These are phyloP conservation scores for Eutrema salsugineum DNA, from an alignment of 441 rosid genomes.

Conservation along the genomic window DNA sequence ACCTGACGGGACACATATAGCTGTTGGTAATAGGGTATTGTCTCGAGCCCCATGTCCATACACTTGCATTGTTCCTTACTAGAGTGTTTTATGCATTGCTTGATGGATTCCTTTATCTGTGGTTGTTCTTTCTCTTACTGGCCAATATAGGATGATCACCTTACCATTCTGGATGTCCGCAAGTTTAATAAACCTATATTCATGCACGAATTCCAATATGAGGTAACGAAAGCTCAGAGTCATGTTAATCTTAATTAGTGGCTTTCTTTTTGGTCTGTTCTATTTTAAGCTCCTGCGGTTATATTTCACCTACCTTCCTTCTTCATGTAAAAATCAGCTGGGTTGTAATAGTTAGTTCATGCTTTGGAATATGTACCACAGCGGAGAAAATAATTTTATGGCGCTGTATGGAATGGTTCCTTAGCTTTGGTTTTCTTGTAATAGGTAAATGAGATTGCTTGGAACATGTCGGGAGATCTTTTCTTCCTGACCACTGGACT, in stretches of 20 bases:
- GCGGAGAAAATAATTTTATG: background rate
- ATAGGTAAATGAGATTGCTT: constrained; percentile 97
- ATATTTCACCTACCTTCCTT: background rate
- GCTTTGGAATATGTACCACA: background rate
- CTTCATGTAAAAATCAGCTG: background rate
- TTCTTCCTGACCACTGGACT: constrained; percentile 94
- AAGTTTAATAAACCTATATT: constrained; percentile 84
- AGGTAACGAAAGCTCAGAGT: constrained; percentile 46
- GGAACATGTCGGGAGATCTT: constrained; percentile 93
- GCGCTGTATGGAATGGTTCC: background rate
- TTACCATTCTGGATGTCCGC: constrained; percentile 93
- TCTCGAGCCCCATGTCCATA: constrained; percentile 10
- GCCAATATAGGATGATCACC: constrained; percentile 75
- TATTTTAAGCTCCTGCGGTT: background rate
- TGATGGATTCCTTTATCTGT: constrained; percentile 6
- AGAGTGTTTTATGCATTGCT: constrained; percentile 9
- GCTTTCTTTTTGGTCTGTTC: background rate
- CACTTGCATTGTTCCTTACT: background rate
- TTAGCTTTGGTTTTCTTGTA: constrained; percentile 10
- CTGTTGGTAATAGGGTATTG: constrained; percentile 95
- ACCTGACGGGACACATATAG: constrained; percentile 92
- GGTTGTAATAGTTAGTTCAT: background rate
- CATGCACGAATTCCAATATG: constrained; percentile 82
- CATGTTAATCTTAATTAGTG: background rate
- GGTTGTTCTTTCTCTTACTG: constrained; percentile 5